Evolutionary conservation across 2,329 filamentous ascomycete genomes (phyloP).

Genomic region (Microsporum canis): DNA sequence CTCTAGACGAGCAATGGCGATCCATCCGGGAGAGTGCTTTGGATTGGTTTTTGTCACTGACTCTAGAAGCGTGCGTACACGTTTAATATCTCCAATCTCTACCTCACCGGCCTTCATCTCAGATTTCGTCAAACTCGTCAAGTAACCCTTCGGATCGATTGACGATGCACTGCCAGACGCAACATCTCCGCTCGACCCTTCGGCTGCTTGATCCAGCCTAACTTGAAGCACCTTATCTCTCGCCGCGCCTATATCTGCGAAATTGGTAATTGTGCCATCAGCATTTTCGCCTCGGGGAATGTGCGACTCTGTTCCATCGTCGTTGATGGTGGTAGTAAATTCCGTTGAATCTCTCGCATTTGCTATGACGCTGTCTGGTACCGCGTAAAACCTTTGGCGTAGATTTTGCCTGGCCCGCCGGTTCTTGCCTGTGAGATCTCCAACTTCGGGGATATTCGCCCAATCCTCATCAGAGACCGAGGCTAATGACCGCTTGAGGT

Average conservation of each 20-base stretch:
- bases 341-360: conserved; percentile 70
- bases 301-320: conserved; percentile 54
- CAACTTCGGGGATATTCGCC: conserved; percentile 89
- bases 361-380: conserved; percentile 89
- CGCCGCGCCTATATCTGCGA: conserved; percentile 91
- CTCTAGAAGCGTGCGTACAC: conserved; percentile 82
- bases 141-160: conserved; percentile 90
- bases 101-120: conserved; percentile 68
- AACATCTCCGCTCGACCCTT: conserved; percentile 57
- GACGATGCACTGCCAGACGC: conserved; percentile 71
- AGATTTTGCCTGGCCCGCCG: conserved; percentile 71
- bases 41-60: conserved; percentile 97
- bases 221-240: conserved; percentile 92
- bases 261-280: conserved; percentile 94
- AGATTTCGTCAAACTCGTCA: conserved; percentile 78
- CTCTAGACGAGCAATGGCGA: conserved; percentile 83
- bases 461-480: conserved; percentile 91
- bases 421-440: conserved; percentile 91
- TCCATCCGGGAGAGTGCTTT: conserved; percentile 89
- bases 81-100: conserved; percentile 87
- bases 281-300: conserved; percentile 36
- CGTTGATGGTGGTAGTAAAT: conserved; percentile 76
- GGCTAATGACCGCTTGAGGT: conserved; percentile 80
- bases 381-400: conserved; percentile 82
- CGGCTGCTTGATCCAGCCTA: conserved; percentile 79